Evolutionary conservation across 106 monocot genomes (phyloP), one percentile per base, ranked within the genome.

Genomic region (Acorus gramineus): DNA sequence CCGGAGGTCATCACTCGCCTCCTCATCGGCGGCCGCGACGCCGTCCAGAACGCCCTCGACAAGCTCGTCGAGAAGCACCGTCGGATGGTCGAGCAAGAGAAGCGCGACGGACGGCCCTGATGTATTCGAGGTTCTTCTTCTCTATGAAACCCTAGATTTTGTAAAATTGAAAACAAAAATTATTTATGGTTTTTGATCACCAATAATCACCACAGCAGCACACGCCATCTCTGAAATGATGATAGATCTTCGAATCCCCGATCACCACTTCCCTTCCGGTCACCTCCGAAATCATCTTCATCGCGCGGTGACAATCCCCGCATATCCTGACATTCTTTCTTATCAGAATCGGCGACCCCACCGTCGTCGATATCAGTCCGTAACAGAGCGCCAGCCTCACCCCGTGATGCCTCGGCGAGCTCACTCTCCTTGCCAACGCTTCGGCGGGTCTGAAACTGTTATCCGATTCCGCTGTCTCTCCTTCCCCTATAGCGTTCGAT

Each of bases 191-290:
- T 7, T 62, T 70, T 48, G 48, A 65, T 91, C 65, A 96, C 90
- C 90, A 96, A 51, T 96, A 96, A 68, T 85, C 90, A 75, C 85
- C 85, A 69, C 90, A 96, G 68, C 79, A 77, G 61, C 95, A 96
- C 0, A 56, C 53, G 3, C 95, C 90, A 65, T 83, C 62, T 5
- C 50, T 68, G 78, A 96, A 91, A 59, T 90, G 73, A 74, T 90
- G 90, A 70, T 82, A 95, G 51, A 90, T 84, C 44, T 63, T 81
- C 8, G 84, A 74, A 64, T 95, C 90, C 3, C 90, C 87, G 8
- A 95, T 78, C 7, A 85, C 57, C 44, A 96, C 91, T 56, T 78
- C 67, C 59, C 87, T 63, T 67, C 70, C 12, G 6, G 72, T 75
- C 56, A 69, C 73, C 9, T 61, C 79, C 11, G 90, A 83, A 42